Conservation (phyloP, 768 basidiomycete genomes). For the Suillus plorans region DNA sequence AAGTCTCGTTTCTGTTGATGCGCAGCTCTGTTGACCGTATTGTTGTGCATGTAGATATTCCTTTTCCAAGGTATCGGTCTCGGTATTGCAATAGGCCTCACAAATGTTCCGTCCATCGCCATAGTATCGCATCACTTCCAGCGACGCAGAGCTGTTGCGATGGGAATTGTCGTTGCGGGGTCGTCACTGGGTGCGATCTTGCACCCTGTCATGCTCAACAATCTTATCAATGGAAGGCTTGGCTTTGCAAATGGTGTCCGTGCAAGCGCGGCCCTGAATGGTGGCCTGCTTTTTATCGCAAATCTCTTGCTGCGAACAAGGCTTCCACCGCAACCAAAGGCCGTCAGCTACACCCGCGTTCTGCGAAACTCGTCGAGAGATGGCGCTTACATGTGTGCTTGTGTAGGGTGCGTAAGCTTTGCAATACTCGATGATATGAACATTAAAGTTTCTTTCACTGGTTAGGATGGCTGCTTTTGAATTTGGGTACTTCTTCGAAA, state of each 20-base stretch:
- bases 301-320: constrained; percentile 39
- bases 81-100: constrained; percentile 33
- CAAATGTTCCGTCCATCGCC: constrained; percentile 45
- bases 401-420: constrained; percentile 17
- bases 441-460: background rate
- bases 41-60: constrained; percentile 29
- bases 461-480: constrained; percentile 23
- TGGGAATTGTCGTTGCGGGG: constrained; percentile 44
- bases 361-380: constrained; percentile 18
- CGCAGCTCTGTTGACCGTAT: constrained; percentile 14
- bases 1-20: background rate
- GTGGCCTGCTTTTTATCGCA: constrained; percentile 36
- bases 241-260: constrained; percentile 46
- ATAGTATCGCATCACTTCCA: constrained; percentile 47
- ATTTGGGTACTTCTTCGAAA: constrained; percentile 45
- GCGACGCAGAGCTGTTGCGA: constrained; percentile 38
- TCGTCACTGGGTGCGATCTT: constrained; percentile 27
- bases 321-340: constrained; percentile 25
- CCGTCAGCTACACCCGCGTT: constrained; percentile 17
- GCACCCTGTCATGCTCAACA: constrained; percentile 31
- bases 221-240: constrained; percentile 13
- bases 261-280: constrained; percentile 41
- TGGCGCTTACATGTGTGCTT: constrained; percentile 24
- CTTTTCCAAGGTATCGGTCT: constrained; percentile 43
- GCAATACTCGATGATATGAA: constrained; percentile 7